Percentiles rank a stretch among this genome's conserved stretches.
These are phyloP conservation scores for Phaffia australis DNA, from an alignment of 768 basidiomycete genomes.

Conservation along the genomic window DNA sequence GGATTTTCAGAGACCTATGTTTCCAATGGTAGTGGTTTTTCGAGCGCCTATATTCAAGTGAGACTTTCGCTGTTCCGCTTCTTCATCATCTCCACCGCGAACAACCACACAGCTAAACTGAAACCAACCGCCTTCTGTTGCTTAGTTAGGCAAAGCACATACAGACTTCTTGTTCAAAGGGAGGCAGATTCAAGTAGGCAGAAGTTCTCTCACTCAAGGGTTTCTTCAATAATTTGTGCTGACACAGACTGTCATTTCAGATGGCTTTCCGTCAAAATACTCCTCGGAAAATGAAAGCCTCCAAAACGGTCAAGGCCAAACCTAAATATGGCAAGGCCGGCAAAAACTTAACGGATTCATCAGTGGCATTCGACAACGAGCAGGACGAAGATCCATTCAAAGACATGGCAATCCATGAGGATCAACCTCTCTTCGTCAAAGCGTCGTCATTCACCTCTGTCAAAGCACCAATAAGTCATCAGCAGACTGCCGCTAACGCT, in stretches of 20 bases:
- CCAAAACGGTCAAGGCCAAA: constrained; percentile 2
- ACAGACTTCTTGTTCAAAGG: constrained; percentile 15
- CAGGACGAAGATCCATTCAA: neutral
- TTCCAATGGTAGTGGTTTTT: constrained; percentile 41
- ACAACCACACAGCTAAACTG: neutral
- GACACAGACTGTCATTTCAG: neutral
- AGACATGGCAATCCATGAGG: constrained; percentile 10
- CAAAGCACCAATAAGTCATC: neutral
- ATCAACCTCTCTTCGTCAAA: neutral
- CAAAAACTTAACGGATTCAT: constrained; percentile 3
- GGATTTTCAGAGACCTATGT: constrained; percentile 47
- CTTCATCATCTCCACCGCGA: neutral
- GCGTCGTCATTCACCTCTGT: neutral
- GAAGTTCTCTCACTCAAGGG: neutral
- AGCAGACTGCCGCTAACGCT: neutral
- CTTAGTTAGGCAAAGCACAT: constrained; percentile 10
- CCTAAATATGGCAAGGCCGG: constrained; percentile 14
- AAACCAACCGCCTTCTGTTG: neutral
- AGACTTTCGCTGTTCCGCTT: neutral
- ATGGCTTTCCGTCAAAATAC: constrained; percentile 22
- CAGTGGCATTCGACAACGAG: constrained; percentile 14
- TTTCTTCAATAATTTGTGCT: neutral
- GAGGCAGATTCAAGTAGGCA: constrained; percentile 10
- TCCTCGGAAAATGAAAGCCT: constrained; percentile 12
- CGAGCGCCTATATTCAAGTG: constrained; percentile 39